Percentiles rank a stretch among this genome's conserved stretches.
Conservation (phyloP, 768 basidiomycete species). For the Kwoniella botswanensis region DNA sequence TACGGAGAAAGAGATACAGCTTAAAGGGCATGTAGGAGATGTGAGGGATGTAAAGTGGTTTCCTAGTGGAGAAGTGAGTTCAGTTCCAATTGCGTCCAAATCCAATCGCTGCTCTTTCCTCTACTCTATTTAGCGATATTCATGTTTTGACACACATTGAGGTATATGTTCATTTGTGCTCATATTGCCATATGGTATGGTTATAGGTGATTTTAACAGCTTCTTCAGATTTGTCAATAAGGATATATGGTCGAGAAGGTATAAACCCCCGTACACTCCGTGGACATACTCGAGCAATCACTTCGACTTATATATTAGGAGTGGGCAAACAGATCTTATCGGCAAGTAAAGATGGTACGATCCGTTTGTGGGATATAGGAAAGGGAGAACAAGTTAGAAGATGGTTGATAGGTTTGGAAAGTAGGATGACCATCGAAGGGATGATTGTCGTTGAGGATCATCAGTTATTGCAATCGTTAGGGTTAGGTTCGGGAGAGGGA, state of each 20-base stretch:
- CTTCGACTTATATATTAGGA: slow-evolving; percentile 68
- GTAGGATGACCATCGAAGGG: slow-evolving; percentile 42
- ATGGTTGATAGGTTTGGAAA: slow-evolving; percentile 61
- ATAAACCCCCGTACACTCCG: slow-evolving; percentile 67
- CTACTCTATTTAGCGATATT: too few species aligned
- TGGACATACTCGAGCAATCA: slow-evolving; percentile 71
- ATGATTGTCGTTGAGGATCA: slow-evolving; percentile 34
- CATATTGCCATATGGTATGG: background rate
- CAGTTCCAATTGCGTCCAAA: background rate
- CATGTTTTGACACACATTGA: too few species aligned
- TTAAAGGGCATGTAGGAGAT: slow-evolving; percentile 60
- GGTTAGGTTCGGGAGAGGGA: slow-evolving; percentile 5
- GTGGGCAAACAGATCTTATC: slow-evolving; percentile 73
- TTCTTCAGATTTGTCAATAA: slow-evolving; percentile 70
- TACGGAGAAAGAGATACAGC: slow-evolving; percentile 27
- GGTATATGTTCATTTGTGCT: background rate
- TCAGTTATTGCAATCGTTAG: slow-evolving; percentile 15
- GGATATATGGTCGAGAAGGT: slow-evolving; percentile 67
- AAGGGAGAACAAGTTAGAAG: slow-evolving; percentile 63
- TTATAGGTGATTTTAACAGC: slow-evolving; percentile 70
- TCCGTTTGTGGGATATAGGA: slow-evolving; percentile 76
- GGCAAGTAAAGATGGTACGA: slow-evolving; percentile 69
- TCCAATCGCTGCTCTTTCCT: background rate
- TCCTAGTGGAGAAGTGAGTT: slow-evolving; percentile 54
- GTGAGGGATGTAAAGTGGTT: slow-evolving; percentile 55